phyloP scores from a whole-genome alignment of 148 eudicot genomes.

The Rhododendron griersonianum region DNA sequence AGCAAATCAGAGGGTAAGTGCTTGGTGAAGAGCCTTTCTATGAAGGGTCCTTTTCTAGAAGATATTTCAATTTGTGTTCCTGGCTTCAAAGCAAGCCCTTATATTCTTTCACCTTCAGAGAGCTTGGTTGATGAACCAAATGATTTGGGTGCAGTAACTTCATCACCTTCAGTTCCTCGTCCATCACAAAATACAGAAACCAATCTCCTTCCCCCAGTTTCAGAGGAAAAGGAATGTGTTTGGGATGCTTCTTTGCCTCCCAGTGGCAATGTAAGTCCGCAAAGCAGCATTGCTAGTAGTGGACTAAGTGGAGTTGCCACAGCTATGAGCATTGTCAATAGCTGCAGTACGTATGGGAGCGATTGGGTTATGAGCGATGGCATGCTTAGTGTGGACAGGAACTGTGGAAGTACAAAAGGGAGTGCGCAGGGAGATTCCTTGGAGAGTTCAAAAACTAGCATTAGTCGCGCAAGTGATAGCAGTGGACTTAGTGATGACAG shows the following conservation, averaged over 20 bases:
- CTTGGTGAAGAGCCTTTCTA: slow-evolving; percentile 56
- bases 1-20: slow-evolving; percentile 46
- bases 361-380: slow-evolving; percentile 69
- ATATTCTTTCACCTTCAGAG: slow-evolving; percentile 39
- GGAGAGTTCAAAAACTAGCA: slow-evolving; percentile 83
- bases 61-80: slow-evolving; percentile 53
- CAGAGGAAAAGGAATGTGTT: slow-evolving; percentile 76
- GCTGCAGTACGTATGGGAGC: slow-evolving; percentile 71
- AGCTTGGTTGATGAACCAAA: slow-evolving; percentile 49
- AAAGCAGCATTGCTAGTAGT: slow-evolving; percentile 65
- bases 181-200: slow-evolving; percentile 51
- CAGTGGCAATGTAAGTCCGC: slow-evolving; percentile 83
- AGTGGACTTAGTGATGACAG: slow-evolving; percentile 95
- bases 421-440: slow-evolving; percentile 60
- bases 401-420: slow-evolving; percentile 57
- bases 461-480: slow-evolving; percentile 85
- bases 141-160: slow-evolving; percentile 29
- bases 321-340: slow-evolving; percentile 81
- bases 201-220: slow-evolving; percentile 35
- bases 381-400: slow-evolving; percentile 65
- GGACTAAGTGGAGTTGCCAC: slow-evolving; percentile 34
- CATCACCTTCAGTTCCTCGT: slow-evolving; percentile 40
- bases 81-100: slow-evolving; percentile 40
- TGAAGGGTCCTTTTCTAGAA: slow-evolving; percentile 68
- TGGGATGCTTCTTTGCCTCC: slow-evolving; percentile 94